These are phyloP conservation scores for Fraxinus ornus DNA, from an alignment of 305 asterid genomes.

Conservation along the genomic window DNA sequence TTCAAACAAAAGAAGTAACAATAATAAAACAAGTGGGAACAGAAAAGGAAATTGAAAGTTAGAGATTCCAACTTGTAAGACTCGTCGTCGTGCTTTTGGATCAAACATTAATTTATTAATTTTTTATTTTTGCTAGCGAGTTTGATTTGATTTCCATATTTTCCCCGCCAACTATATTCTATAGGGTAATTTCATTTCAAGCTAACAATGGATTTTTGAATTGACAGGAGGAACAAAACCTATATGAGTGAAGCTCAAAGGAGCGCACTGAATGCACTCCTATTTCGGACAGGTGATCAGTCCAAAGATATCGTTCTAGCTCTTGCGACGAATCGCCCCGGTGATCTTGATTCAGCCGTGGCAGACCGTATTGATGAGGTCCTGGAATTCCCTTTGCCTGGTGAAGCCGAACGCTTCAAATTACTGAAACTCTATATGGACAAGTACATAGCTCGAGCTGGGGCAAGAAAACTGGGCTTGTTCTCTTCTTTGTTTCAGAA, in stretches of 20 bases:
- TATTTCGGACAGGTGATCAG: constrained; percentile 90
- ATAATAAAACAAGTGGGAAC: background rate
- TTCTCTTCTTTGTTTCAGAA: constrained; percentile 54
- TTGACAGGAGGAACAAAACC: constrained; percentile 81
- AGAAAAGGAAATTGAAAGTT: background rate
- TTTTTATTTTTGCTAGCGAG: background rate
- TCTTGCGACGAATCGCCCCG: constrained; percentile 89
- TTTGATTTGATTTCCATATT: background rate
- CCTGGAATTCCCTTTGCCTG: constrained; percentile 89
- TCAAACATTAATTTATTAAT: background rate
- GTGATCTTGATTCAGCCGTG: constrained; percentile 94
- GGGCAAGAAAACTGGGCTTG: constrained; percentile 61
- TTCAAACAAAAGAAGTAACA: background rate
- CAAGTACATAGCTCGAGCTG: constrained; percentile 80
- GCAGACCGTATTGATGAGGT: constrained; percentile 95
- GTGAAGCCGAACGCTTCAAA: constrained; percentile 84
- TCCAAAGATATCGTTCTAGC: constrained; percentile 94
- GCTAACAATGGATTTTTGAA: background rate
- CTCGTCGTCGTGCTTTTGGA: background rate
- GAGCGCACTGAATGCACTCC: constrained; percentile 96
- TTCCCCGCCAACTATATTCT: background rate
- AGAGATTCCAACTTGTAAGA: background rate
- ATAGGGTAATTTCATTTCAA: background rate
- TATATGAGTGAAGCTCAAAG: constrained; percentile 99
- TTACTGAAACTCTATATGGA: constrained; percentile 73